Conservation (phyloP, 192 early-diverging fungal species). For the Radiomyces spectabilis region DNA sequence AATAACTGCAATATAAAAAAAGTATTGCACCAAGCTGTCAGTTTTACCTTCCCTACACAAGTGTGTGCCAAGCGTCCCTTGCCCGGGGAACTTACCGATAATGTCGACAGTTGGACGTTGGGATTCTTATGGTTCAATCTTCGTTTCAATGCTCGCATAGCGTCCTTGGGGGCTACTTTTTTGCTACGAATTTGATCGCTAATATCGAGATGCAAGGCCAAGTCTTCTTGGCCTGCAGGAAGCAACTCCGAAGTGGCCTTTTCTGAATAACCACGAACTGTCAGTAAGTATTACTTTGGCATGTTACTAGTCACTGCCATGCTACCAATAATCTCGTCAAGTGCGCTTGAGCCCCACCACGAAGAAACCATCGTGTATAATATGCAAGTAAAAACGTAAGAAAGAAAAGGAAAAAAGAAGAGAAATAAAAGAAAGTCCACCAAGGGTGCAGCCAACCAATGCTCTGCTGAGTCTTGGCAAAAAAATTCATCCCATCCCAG, state of each 20-base stretch:
- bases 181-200: conserved; percentile 91
- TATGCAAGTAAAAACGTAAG: background rate
- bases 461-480: too few relatives aligned
- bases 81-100: conserved; percentile 67
- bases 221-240: conserved; percentile 79
- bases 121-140: conserved; percentile 86
- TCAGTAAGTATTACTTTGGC: background rate
- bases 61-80: too few relatives aligned
- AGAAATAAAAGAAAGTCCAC: background rate
- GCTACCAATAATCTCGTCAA: conserved; percentile 27
- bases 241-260: conserved; percentile 87
- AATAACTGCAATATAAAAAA: conserved; percentile 44
- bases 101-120: conserved; percentile 84
- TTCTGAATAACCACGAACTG: conserved; percentile 35
- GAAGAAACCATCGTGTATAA: conserved; percentile 5
- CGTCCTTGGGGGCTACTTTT: conserved; percentile 65
- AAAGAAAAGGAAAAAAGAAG: conserved; percentile 2
- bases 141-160: conserved; percentile 66
- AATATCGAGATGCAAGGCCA: conserved; percentile 80
- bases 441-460: too few relatives aligned
- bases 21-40: too few relatives aligned
- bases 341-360: conserved; percentile 24
- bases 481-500: too few relatives aligned
- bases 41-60: too few relatives aligned
- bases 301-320: background rate